Evolutionary conservation across 225 moss, liverwort and hornwort genomes (phyloP).

Genomic region (Sphagnum contortum): DNA sequence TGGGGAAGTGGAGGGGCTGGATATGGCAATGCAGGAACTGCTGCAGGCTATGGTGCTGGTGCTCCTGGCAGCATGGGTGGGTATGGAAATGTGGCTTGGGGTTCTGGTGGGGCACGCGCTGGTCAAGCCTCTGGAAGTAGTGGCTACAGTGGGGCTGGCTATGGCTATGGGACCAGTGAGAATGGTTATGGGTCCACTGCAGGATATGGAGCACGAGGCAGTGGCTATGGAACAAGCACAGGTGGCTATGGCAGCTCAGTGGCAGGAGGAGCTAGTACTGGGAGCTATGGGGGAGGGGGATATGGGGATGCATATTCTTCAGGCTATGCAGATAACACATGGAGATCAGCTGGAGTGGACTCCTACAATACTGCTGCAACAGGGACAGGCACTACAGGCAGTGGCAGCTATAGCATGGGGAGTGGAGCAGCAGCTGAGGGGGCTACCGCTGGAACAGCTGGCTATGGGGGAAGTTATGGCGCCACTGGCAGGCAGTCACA

Average conservation of each 20-base stretch:
- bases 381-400: slow-evolving; percentile 64
- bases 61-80: slow-evolving; percentile 70
- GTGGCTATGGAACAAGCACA: slow-evolving; percentile 56
- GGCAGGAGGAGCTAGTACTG: slow-evolving; percentile 60
- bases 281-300: slow-evolving; percentile 34
- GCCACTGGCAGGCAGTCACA: slow-evolving; percentile 97
- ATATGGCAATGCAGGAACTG: slow-evolving; percentile 63
- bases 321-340: slow-evolving; percentile 84
- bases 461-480: slow-evolving; percentile 95
- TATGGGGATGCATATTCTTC: slow-evolving; percentile 68
- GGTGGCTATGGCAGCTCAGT: slow-evolving; percentile 69
- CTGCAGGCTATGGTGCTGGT: slow-evolving; percentile 61
- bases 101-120: slow-evolving; percentile 66
- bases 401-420: slow-evolving; percentile 64
- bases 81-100: slow-evolving; percentile 78
- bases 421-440: slow-evolving; percentile 50
- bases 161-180: slow-evolving; percentile 83
- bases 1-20: slow-evolving; percentile 91
- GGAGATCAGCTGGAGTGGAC: slow-evolving; percentile 81
- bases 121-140: slow-evolving; percentile 76
- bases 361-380: slow-evolving; percentile 60
- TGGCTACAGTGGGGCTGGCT: slow-evolving; percentile 62
- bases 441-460: slow-evolving; percentile 67
- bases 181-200: slow-evolving; percentile 73
- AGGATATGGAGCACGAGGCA: slow-evolving; percentile 77